phyloP scores from a whole-genome alignment of 2,329 filamentous ascomycete species.

The Lasiodiplodia hormozganensis region DNA sequence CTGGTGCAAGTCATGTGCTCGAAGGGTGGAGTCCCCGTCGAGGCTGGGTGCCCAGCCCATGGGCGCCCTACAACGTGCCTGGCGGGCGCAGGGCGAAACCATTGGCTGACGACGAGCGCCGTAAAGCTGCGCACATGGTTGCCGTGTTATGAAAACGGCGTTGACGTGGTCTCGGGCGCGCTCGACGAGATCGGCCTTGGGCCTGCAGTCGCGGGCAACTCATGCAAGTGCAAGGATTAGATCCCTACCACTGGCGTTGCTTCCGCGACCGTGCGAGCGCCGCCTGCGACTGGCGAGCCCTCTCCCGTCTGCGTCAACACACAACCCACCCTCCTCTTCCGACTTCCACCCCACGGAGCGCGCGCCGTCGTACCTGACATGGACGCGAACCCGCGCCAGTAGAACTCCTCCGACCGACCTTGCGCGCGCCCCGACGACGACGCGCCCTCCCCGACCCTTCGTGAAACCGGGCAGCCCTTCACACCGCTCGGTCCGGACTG shows the following conservation, averaged over 20 bases:
- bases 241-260: constrained; percentile 14
- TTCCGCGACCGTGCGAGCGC: constrained; percentile 15
- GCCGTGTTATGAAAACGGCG: background rate
- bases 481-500: constrained; percentile 26
- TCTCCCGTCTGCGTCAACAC: constrained; percentile 20
- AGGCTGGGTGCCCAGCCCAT: background rate
- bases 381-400: constrained; percentile 28
- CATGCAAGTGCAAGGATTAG: constrained; percentile 26
- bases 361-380: constrained; percentile 22
- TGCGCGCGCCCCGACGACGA: constrained; percentile 5
- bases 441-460: background rate
- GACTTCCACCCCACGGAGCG: background rate
- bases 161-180: constrained; percentile 9
- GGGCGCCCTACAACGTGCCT: background rate
- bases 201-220: constrained; percentile 4
- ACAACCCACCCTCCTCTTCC: background rate
- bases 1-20: constrained; percentile 3
- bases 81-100: background rate
- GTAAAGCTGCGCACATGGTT: background rate
- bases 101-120: background rate
- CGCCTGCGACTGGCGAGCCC: constrained; percentile 9
- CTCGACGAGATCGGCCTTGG: constrained; percentile 12
- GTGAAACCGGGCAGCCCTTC: constrained; percentile 23
- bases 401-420: constrained; percentile 17
- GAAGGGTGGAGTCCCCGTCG: background rate